These are phyloP conservation scores for Sporormia fimetaria DNA, from an alignment of 495 filamentous ascomycete genomes.

Conservation along the genomic window DNA sequence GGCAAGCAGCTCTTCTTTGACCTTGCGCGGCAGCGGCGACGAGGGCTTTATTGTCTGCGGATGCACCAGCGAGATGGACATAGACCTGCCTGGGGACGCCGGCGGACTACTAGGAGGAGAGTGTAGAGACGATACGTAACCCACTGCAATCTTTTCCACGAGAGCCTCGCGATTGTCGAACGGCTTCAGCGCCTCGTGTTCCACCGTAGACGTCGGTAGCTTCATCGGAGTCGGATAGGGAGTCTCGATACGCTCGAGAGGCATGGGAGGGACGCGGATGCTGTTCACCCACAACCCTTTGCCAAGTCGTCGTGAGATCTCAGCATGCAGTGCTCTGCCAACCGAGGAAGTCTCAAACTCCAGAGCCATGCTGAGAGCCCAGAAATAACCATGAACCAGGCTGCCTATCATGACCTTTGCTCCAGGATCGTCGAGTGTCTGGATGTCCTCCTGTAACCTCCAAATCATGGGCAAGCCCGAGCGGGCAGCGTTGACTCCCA, in stretches of 20 bases:
- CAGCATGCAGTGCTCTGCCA: constrained; percentile 58
- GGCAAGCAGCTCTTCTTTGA: constrained; percentile 60
- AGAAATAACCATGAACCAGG: constrained; percentile 78
- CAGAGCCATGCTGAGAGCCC: constrained; percentile 64
- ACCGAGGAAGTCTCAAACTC: constrained; percentile 56
- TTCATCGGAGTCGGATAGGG: constrained; percentile 29
- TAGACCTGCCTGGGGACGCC: constrained; percentile 54
- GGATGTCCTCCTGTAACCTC: constrained; percentile 73
- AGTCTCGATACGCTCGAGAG: constrained; percentile 38
- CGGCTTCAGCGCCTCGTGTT: constrained; percentile 49
- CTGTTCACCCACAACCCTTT: constrained; percentile 65
- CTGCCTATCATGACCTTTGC: constrained; percentile 68
- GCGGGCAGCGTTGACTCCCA: constrained; percentile 74
- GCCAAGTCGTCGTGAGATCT: constrained; percentile 59
- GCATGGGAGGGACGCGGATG: constrained; percentile 44
- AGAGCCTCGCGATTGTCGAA: constrained; percentile 56
- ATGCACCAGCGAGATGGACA: constrained; percentile 47
- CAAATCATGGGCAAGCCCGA: constrained; percentile 79
- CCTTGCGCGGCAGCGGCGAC: constrained; percentile 37
- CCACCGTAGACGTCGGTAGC: constrained; percentile 40
- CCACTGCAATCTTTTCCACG: constrained; percentile 57
- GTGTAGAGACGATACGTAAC: constrained; percentile 47
- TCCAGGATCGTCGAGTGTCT: constrained; percentile 46
- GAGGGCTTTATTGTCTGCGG: constrained; percentile 11
- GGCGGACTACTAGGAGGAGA: constrained; percentile 60